Evolutionary conservation across 2,329 filamentous ascomycete genomes (phyloP), one percentile per base, ranked within the genome.

Genomic region (Fusarium denticulatum): DNA sequence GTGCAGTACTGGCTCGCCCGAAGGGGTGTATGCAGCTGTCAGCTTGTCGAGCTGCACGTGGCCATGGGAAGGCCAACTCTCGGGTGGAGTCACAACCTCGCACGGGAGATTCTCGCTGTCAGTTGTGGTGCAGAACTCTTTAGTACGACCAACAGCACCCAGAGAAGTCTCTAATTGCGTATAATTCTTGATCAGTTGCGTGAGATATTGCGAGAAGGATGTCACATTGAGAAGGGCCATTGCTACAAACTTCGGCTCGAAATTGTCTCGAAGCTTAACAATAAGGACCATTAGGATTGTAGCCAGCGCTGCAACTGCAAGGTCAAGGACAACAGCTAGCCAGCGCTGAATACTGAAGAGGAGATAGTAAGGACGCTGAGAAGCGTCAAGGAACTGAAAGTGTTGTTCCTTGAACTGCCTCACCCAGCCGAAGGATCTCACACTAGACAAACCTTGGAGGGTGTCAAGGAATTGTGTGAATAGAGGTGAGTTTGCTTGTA

Each of bases 321-420:
- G 74, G 65, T 88, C 85, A 15, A 89, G 74, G 2, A 86, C 84
- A 5, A 88, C 75, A 0, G 80, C 84, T 3, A 88, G 78, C 86
- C 86, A 88, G 30, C 84, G 80, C 67, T 88, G 87, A 20, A 88
- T 84, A 26, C 83, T 83, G 63, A 81, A 85, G 15, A 88, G 80
- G 12, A 87, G 78, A 64, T 88, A 81, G 12, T 70, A 79, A 1
- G 79, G 79, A n/a, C 75, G 67, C 45, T 81, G 80, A 1, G 77
- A 80, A 3, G 49, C 57, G 55, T 86, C 13, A 89, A 80, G 58
- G 70, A 64, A 36, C 39, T 52, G 32, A 46, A 42, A 43, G 47
- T 73, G 72, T 11, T 72, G 73, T 13, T 74, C 56, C 16, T 68
- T 65, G 37, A 77, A 80, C 5, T 72, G 32, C 2, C 32, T n/a